Evolutionary conservation across 2,329 filamentous ascomycete species (phyloP).

Genomic region (Beauveria rudraprayagi): DNA sequence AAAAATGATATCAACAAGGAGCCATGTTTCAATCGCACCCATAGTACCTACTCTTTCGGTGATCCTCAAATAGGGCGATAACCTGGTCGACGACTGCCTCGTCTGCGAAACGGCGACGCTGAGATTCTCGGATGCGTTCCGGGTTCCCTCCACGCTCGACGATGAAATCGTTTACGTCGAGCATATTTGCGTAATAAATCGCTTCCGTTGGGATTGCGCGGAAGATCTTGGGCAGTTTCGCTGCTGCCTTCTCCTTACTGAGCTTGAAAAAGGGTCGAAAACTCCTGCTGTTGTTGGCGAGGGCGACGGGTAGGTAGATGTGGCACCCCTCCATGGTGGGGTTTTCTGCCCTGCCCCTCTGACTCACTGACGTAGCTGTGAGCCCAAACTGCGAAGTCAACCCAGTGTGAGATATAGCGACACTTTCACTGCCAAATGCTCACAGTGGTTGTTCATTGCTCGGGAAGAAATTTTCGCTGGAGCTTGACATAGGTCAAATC

Average conservation of each 20-base stretch:
- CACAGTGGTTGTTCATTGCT: not conserved
- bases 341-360: constrained; percentile 12
- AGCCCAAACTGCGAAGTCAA: not conserved
- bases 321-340: constrained; percentile 8
- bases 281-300: not conserved
- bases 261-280: not conserved
- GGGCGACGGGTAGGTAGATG: not conserved
- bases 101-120: constrained; percentile 70
- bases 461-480: not conserved
- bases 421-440: not conserved
- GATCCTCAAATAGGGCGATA: constrained; percentile 78
- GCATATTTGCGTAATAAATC: constrained; percentile 39
- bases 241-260: not conserved
- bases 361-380: constrained; percentile 1
- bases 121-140: constrained; percentile 84
- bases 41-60: constrained; percentile 56
- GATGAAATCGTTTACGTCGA: constrained; percentile 73
- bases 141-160: constrained; percentile 84
- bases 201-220: not conserved
- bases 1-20: too few relatives aligned
- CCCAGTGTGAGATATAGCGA: not conserved
- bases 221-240: not conserved
- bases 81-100: constrained; percentile 87
- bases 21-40: too few relatives aligned
- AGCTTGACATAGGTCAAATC: not conserved